Conservation (phyloP, 192 early-diverging fungal species). For the Thamnidium elegans region DNA sequence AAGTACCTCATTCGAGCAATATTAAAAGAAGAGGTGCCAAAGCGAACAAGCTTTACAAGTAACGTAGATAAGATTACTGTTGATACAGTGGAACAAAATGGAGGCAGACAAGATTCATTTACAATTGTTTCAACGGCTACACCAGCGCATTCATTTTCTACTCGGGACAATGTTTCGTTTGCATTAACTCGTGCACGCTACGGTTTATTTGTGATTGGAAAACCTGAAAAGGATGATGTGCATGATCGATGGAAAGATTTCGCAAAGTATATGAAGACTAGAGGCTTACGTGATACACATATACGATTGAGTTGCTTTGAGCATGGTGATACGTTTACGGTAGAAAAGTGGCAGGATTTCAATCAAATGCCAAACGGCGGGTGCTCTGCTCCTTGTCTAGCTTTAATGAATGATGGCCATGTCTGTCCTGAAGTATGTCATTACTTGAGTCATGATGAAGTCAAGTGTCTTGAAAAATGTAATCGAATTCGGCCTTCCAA, state of each 20-base stretch:
- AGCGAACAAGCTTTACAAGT: neutral
- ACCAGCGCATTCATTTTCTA: neutral
- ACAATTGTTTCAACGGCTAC: constrained; percentile 16
- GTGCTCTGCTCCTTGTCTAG: constrained; percentile 12
- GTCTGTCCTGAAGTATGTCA: constrained; percentile 29
- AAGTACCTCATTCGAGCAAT: constrained; percentile 11
- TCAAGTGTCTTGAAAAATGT: constrained; percentile 16
- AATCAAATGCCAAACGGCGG: constrained; percentile 19
- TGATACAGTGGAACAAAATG: neutral
- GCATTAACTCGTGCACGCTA: constrained; percentile 25
- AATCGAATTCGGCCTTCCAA: constrained; percentile 7
- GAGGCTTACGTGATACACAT: neutral
- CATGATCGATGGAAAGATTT: neutral
- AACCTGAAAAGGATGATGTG: neutral
- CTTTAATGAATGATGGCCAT: constrained; percentile 26
- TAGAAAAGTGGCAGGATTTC: constrained; percentile 14
- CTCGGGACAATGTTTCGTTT: constrained; percentile 5
- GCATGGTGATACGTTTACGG: neutral
- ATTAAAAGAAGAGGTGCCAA: neutral
- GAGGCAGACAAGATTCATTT: constrained; percentile 10
- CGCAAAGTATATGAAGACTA: constrained; percentile 14
- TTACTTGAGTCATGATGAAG: neutral
- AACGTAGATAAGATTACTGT: neutral
- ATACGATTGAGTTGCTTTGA: neutral
- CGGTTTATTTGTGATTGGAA: constrained; percentile 21